phyloP scores from a whole-genome alignment of 768 basidiomycete genomes.

The Termitomyces sp. region DNA sequence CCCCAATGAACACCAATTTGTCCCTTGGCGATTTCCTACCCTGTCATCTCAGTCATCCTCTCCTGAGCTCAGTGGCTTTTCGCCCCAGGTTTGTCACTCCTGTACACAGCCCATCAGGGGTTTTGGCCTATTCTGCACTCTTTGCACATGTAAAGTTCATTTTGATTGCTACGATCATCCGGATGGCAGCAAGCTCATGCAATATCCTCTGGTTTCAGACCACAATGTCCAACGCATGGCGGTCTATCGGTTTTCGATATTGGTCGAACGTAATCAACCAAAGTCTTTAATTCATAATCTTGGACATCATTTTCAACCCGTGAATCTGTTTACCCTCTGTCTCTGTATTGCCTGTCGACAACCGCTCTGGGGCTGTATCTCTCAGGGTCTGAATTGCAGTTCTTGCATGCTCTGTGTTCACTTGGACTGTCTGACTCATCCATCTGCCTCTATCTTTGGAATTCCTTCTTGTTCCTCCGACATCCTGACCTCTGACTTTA shows the following conservation, averaged over 20 bases:
- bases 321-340: conserved; percentile 72
- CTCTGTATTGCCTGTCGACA: conserved; percentile 62
- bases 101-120: conserved; percentile 54
- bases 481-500: conserved; percentile 37
- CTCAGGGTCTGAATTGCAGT: conserved; percentile 62
- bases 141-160: conserved; percentile 69
- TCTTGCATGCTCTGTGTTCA: conserved; percentile 64
- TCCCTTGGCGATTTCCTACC: conserved; percentile 56
- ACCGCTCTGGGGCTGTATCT: conserved; percentile 70
- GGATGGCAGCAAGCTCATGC: conserved; percentile 53
- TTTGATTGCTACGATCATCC: conserved; percentile 77
- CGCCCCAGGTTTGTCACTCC: conserved; percentile 47
- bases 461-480: conserved; percentile 37
- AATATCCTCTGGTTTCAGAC: conserved; percentile 47
- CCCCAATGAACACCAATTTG: conserved; percentile 57
- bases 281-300: conserved; percentile 22
- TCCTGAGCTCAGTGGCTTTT: conserved; percentile 25
- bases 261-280: conserved; percentile 24
- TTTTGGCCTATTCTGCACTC: conserved; percentile 70
- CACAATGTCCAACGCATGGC: conserved; percentile 51
- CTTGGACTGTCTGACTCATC: conserved; percentile 36
- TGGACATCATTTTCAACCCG: conserved; percentile 49
- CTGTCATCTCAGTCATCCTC: conserved; percentile 14
- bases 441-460: conserved; percentile 16
- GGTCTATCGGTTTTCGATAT: conserved; percentile 58